Conservation (phyloP, 257 asterid species). For the Nicotiana obtusifolia region DNA sequence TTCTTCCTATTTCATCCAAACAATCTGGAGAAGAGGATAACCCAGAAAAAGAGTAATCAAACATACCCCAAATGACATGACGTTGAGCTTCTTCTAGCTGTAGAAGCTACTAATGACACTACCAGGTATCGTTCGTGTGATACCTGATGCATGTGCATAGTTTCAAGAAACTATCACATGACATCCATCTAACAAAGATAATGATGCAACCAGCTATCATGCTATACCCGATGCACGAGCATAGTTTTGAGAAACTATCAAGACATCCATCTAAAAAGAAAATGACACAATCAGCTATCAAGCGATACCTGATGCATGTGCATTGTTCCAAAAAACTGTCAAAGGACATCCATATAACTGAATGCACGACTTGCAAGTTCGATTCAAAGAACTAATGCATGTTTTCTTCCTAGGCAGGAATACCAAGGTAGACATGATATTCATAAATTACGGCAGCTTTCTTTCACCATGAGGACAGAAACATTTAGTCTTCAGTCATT, state of each 20-base stretch:
- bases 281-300: background rate
- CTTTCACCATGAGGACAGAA: too few species aligned
- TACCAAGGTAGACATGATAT: too few species aligned
- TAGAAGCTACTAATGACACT: background rate
- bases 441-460: too few species aligned
- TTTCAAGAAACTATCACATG: background rate
- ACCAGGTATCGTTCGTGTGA: background rate
- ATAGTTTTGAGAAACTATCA: background rate
- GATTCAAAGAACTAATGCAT: too few species aligned
- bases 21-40: background rate
- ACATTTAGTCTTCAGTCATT: too few species aligned
- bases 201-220: background rate
- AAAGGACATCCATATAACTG: too few species aligned
- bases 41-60: background rate
- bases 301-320: background rate
- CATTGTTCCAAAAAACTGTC: too few species aligned
- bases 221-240: background rate
- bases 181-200: background rate
- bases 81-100: background rate
- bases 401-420: too few species aligned
- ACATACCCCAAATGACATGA: background rate
- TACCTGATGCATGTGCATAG: background rate
- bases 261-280: background rate
- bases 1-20: slow-evolving; percentile 5
- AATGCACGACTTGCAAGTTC: too few species aligned